Evolutionary conservation across 495 filamentous ascomycete genomes (phyloP).

Genomic region (Xylaria bambusicola): DNA sequence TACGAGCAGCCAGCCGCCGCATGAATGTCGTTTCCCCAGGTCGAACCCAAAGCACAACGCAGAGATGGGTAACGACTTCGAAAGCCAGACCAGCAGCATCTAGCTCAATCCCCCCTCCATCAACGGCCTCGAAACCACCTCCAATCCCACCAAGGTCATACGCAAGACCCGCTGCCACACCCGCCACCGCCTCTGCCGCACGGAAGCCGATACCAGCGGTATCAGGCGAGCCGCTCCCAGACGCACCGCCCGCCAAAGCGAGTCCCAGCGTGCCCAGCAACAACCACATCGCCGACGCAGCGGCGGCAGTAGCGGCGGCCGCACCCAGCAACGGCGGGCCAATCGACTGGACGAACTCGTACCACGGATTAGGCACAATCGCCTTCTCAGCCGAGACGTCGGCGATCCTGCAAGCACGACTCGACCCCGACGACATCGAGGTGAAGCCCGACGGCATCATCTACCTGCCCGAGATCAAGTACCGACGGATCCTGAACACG

Average conservation of each 20-base stretch:
- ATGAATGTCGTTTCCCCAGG: not conserved
- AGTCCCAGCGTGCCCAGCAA: no score
- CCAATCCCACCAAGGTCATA: constrained; percentile 3
- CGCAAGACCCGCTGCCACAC: not conserved
- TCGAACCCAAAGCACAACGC: not conserved
- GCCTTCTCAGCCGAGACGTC: constrained; percentile 78
- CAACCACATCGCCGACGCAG: not conserved
- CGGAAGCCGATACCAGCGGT: constrained; percentile 28
- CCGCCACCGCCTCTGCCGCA: not conserved
- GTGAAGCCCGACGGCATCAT: constrained; percentile 96
- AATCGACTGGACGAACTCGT: constrained; percentile 93
- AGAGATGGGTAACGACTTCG: constrained; percentile 20
- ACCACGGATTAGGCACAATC: constrained; percentile 76
- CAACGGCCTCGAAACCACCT: not conserved
- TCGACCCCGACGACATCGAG: constrained; percentile 79
- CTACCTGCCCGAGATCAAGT: constrained; percentile 98
- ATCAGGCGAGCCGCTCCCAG: constrained; percentile 16
- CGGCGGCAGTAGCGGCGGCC: not conserved
- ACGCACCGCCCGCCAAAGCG: no score
- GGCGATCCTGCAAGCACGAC: constrained; percentile 66
- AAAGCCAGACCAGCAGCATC: constrained; percentile 12
- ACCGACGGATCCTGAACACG: constrained; percentile 83
- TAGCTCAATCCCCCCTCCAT: not conserved
- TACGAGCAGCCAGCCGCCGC: constrained; percentile 8
- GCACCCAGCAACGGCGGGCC: constrained; percentile 22